Evolutionary conservation across 345 rosid species (phyloP), one percentile per base, ranked within the genome.

Genomic region (Ailanthus altissimus): DNA sequence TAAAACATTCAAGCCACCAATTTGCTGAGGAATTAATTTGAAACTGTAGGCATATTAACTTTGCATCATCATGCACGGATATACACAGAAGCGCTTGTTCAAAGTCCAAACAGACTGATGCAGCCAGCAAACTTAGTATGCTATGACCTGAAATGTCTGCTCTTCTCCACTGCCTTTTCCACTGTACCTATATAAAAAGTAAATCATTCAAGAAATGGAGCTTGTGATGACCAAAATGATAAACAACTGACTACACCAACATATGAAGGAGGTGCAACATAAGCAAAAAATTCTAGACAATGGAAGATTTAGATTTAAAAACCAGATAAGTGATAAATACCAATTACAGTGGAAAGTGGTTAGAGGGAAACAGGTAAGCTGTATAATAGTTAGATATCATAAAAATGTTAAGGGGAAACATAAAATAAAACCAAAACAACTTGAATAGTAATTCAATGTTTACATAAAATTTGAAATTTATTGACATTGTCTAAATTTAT

Each of bases 1-100:
- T 50, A 56, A 65, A 70, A 58, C 67, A 77, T 62, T 28, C 43
- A 84, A 75, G 53, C 70, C 56, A n/a, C 59, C 63, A 53, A 78
- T 62, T 21, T 43, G 53, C 28, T 25, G 58, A 65, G 42, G 8
- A 21, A 62, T 46, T 50, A 42, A 56, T 32, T 46, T 50, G n/a
- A 36, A 11, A 43, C 45, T 40, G 49, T 43, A 77, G 58, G 80
- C 75, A n/a, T 47, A 25, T 73, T 43, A 62, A 11, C 58, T 25
- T 62, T 20, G 47, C 65, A 73, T 80, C 72, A 32, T 51, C 2
- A 26, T 13, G 77, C 50, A 61, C 72, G 25, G 14, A 63, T 23
- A 45, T 6, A 46, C 3, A 60, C 38, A 60, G 45, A 6, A 63
- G 47, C 32, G 0, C 45, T 47, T 16, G 36, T n/a, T 32, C 70